phyloP scores from a whole-genome alignment of 2,329 filamentous ascomycete species.

The Ceratocystis papillata region DNA sequence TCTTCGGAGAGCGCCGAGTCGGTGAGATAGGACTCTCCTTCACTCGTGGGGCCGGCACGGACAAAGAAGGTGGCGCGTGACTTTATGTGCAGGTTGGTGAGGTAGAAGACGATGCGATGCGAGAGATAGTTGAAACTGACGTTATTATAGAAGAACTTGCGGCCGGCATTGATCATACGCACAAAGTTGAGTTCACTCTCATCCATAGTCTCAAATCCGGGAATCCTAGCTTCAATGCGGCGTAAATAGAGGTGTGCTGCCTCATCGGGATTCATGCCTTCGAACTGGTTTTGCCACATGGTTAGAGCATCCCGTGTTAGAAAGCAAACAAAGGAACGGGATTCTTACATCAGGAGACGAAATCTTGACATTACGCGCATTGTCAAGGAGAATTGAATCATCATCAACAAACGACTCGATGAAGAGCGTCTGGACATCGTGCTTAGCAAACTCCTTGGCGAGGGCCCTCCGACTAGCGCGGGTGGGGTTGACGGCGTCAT shows the following conservation, averaged over 20 bases:
- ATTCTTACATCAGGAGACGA: conserved; percentile 75
- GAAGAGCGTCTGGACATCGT: conserved; percentile 93
- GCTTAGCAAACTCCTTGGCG: conserved; percentile 94
- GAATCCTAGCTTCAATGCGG: conserved; percentile 84
- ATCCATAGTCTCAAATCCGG: conserved; percentile 92
- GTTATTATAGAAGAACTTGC: conserved; percentile 91
- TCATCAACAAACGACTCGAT: conserved; percentile 95
- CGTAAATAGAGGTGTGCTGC: conserved; percentile 84
- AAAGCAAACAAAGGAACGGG: neutral
- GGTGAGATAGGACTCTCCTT: conserved; percentile 83
- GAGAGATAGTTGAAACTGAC: conserved; percentile 93
- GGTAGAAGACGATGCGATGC: conserved; percentile 94
- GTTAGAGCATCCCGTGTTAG: conserved; percentile 18
- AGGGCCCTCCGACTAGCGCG: conserved; percentile 69
- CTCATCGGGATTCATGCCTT: conserved; percentile 82
- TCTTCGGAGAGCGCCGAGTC: conserved; percentile 75
- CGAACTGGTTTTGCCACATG: conserved; percentile 47
- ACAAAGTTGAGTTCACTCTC: conserved; percentile 92
- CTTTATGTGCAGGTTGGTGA: conserved; percentile 96
- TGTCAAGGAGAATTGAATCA: conserved; percentile 86
- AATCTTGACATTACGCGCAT: conserved; percentile 94
- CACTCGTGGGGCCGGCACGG: conserved; percentile 72
- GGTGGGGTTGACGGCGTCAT: conserved; percentile 93
- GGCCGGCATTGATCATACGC: conserved; percentile 97
- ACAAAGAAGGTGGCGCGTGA: conserved; percentile 87